A percentile compares a stretch with the other conserved stretches of the same genome.
Conservation (phyloP, 148 eudicot species). For the Spergularia marina region DNA sequence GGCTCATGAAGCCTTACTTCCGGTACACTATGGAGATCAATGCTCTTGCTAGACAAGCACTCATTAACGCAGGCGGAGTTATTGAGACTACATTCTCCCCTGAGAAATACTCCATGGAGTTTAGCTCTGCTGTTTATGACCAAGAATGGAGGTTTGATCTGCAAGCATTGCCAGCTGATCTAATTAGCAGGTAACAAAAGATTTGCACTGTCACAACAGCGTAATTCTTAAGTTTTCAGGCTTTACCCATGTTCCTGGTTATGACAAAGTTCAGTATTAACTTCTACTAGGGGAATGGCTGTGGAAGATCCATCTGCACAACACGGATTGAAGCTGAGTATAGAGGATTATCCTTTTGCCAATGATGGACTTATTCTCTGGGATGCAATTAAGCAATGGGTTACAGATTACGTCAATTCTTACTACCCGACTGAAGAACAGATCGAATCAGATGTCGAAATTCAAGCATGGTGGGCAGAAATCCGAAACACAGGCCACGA, state of each 20-base stretch:
- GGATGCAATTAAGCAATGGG: constrained; percentile 71
- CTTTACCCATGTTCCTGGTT: not conserved
- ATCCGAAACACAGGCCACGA: constrained; percentile 55
- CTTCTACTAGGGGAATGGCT: constrained; percentile 18
- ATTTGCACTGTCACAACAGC: not conserved
- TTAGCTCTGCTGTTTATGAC: constrained; percentile 63
- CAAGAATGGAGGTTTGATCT: constrained; percentile 66
- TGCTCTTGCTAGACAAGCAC: constrained; percentile 68
- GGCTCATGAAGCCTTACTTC: constrained; percentile 65
- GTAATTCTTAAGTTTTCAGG: not conserved
- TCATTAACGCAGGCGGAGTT: constrained; percentile 57
- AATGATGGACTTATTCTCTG: constrained; percentile 69
- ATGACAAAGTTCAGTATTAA: no score
- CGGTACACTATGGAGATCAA: constrained; percentile 94
- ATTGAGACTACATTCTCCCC: constrained; percentile 61
- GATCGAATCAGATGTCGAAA: constrained; percentile 50
- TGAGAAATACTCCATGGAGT: constrained; percentile 49
- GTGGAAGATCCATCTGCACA: constrained; percentile 54
- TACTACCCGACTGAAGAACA: constrained; percentile 43
- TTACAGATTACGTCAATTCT: constrained; percentile 50
- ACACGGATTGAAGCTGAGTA: constrained; percentile 63
- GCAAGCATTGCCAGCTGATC: constrained; percentile 68
- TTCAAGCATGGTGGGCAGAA: constrained; percentile 80
- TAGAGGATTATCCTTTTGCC: constrained; percentile 75
- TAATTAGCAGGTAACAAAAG: constrained; percentile 54